Percentiles rank a stretch among this genome's conserved stretches.
Evolutionary conservation across 257 asterid genomes (phyloP).

Genomic region (Voacanga thouarsii): DNA sequence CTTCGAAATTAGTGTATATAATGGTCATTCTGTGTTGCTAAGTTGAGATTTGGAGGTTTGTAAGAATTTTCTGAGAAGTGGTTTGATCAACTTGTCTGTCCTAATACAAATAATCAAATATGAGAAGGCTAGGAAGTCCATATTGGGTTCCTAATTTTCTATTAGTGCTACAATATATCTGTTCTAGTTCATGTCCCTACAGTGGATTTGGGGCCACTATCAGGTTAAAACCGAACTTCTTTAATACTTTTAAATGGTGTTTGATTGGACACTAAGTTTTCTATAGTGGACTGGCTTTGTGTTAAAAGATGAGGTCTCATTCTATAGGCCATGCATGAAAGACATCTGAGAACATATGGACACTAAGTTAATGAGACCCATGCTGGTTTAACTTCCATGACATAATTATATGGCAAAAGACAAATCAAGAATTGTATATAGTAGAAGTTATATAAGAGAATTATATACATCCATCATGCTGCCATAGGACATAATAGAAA

Average conservation of each 20-base stretch:
- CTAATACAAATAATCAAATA: not conserved
- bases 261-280: conserved; percentile 61
- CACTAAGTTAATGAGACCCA: not conserved
- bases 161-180: not conserved
- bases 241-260: conserved; percentile 45
- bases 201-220: not conserved
- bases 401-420: too few species aligned
- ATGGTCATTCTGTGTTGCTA: not conserved
- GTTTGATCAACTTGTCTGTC: not conserved
- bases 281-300: conserved; percentile 90
- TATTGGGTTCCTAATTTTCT: not conserved
- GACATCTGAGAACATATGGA: not conserved
- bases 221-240: not conserved
- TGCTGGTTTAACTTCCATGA: too few species aligned
- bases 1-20: not conserved
- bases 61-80: not conserved
- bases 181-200: not conserved
- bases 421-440: too few species aligned
- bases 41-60: not conserved
- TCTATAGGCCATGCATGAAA: too few species aligned
- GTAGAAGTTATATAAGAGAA: too few species aligned
- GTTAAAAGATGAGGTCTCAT: conserved; percentile 49
- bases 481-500: too few species aligned
- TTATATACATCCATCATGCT: too few species aligned
- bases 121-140: not conserved